These are phyloP conservation scores for Pythium aquatile DNA, from an alignment of 352 stramenopile species.

Conservation along the genomic window DNA sequence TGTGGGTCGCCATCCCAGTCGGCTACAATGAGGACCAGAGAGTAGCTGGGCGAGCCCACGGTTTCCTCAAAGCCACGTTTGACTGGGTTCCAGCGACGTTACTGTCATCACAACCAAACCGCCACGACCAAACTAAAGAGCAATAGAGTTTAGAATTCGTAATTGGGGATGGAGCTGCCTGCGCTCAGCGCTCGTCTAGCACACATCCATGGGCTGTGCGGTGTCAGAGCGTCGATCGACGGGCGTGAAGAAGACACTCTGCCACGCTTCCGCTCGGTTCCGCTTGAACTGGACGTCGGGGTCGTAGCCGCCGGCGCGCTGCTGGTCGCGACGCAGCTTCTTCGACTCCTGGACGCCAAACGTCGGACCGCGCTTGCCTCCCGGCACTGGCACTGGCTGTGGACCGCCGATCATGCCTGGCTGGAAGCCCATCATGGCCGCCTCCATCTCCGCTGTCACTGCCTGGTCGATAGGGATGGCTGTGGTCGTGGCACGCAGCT, in stretches of 20 bases:
- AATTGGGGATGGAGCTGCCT: neutral
- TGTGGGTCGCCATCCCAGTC: conserved; percentile 65
- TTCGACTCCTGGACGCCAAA: conserved; percentile 81
- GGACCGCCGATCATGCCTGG: conserved; percentile 67
- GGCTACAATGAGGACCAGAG: conserved; percentile 10
- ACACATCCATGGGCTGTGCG: conserved; percentile 30
- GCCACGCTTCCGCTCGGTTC: conserved; percentile 78
- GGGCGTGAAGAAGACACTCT: conserved; percentile 71
- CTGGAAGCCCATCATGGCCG: conserved; percentile 87
- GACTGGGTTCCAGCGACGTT: conserved; percentile 57
- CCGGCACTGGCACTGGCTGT: conserved; percentile 73
- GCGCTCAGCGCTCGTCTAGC: conserved; percentile 1
- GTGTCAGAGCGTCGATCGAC: conserved; percentile 25
- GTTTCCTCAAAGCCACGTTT: conserved; percentile 40
- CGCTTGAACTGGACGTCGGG: conserved; percentile 74
- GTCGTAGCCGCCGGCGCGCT: conserved; percentile 78
- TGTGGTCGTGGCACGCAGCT: conserved; percentile 73
- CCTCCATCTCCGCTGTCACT: conserved; percentile 87
- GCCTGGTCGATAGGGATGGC: conserved; percentile 84
- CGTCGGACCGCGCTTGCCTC: conserved; percentile 74
- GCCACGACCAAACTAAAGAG: neutral
- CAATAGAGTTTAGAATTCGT: neutral
- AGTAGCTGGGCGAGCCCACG: neutral
- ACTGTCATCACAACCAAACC: conserved; percentile 15
- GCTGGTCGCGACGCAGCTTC: conserved; percentile 75